Conservation (phyloP, 108 stramenopile species). For the Fistulifera pelliculosa region DNA sequence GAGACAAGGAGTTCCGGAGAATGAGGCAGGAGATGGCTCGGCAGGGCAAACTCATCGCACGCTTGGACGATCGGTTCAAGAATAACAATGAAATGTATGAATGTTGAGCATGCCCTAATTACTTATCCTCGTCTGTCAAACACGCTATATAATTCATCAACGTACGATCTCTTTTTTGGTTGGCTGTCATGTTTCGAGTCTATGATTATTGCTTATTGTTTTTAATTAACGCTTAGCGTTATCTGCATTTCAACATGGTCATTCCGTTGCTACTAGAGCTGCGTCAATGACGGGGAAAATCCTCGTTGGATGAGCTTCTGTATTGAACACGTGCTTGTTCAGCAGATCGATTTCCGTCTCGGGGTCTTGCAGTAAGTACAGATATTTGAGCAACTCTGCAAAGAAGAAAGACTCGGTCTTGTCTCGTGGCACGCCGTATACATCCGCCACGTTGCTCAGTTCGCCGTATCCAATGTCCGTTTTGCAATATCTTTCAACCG, state of each 20-base stretch:
- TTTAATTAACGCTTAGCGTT: no score
- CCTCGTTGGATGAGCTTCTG: constrained; percentile 90
- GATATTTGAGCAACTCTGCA: constrained; percentile 95
- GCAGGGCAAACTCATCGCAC: no score
- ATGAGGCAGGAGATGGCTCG: no score
- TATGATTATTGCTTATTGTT: no score
- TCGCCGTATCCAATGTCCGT: constrained; percentile 70
- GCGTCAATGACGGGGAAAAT: constrained; percentile 31
- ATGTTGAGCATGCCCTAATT: no score
- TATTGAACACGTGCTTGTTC: constrained; percentile 92
- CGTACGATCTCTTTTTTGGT: no score
- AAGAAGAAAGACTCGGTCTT: constrained; percentile 94
- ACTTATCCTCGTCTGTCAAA: no score
- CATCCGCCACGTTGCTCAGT: constrained; percentile 52
- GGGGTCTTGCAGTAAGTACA: constrained; percentile 89
- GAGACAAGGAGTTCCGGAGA: no score
- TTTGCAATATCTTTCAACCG: constrained; percentile 86
- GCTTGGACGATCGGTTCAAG: no score
- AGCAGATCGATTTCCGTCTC: constrained; percentile 80
- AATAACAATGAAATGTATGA: no score
- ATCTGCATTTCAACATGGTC: neutral
- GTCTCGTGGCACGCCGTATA: constrained; percentile 40
- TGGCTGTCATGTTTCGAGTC: no score
- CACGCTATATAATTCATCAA: no score
- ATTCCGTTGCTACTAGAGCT: neutral